Evolutionary conservation across 1,284 basidiomycete species (phyloP), one percentile per base, ranked within the genome.

Genomic region (Tilletia caries): DNA sequence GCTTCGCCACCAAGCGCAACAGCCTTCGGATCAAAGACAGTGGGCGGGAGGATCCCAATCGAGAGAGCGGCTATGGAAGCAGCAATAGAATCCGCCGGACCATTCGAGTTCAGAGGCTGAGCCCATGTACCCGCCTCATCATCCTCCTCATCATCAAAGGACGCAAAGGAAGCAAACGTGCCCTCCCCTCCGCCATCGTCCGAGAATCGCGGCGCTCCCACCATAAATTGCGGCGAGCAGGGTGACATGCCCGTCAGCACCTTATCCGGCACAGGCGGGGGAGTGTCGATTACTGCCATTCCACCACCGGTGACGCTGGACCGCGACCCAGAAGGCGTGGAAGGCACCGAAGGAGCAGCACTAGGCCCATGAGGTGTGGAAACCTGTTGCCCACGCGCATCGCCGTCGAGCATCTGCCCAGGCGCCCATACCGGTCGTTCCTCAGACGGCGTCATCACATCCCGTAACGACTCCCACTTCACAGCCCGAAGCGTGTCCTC

Each of bases 41-140:
- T 23, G 37, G 37, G 37, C 37, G 37, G 37, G 15, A 6, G 10
- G 2, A 41, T 1, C 37, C 37, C 37, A 41, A 41, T 6, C 37
- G 37, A 41, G 37, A 41, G 37, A 1, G 10, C 37, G 71, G 68
- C 65, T 73, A 64, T 6, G 71, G 73, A 23, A 74, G 72, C 48
- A 69, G 76, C 34, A 68, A 70, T 44, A 72, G 43, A 67, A 68
- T 48, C 37, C 67, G 48, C 72, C 18, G 76, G 60, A 25, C n/a
- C 12, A 54, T 13, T 54, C 52, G 25, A 18, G 43, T 80, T 75
- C 33, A 80, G 70, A n/a, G 78, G 78, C 65, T 78, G 78, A n/a
- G 78, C 77, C 79, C 79, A 80, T 6, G 79, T 80, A 5, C 79
- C 79, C 1, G 75, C 76, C 60, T 76, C 73, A 43, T 80, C 79